Conservation (phyloP, 2,329 filamentous ascomycete genomes). For the Pestalotiopsis sp. region DNA sequence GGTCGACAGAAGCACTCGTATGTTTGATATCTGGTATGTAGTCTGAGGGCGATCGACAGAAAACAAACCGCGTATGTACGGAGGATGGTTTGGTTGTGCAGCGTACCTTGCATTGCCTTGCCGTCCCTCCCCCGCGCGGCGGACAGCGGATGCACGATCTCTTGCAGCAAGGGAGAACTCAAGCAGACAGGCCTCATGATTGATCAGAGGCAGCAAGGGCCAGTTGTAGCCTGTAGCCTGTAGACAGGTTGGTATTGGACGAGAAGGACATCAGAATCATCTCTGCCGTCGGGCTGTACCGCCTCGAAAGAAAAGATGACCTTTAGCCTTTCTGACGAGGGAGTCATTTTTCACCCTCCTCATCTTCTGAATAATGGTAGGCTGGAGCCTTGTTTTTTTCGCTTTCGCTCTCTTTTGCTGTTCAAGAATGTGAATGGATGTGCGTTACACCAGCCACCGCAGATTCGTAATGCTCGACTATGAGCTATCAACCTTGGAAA, state of each 20-base stretch:
- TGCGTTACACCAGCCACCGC: not conserved
- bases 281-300: not conserved
- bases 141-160: not conserved
- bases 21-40: not conserved
- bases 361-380: not conserved
- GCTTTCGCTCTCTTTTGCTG: not conserved
- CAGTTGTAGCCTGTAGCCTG: no score
- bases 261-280: not conserved
- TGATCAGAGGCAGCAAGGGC: not conserved
- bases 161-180: not conserved
- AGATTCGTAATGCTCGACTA: not conserved
- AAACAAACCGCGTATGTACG: not conserved
- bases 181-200: not conserved
- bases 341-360: not conserved
- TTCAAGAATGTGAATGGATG: not conserved
- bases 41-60: slow-evolving; percentile 3
- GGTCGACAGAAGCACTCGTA: not conserved
- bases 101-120: slow-evolving; percentile 12
- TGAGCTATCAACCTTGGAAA: not conserved
- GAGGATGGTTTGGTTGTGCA: slow-evolving; percentile 2
- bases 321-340: not conserved
- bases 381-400: not conserved
- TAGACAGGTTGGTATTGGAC: no score
- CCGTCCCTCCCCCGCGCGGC: not conserved
- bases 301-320: not conserved